Evolutionary conservation across 768 basidiomycete genomes (phyloP).

Genomic region (Tubosaeta sp.): DNA sequence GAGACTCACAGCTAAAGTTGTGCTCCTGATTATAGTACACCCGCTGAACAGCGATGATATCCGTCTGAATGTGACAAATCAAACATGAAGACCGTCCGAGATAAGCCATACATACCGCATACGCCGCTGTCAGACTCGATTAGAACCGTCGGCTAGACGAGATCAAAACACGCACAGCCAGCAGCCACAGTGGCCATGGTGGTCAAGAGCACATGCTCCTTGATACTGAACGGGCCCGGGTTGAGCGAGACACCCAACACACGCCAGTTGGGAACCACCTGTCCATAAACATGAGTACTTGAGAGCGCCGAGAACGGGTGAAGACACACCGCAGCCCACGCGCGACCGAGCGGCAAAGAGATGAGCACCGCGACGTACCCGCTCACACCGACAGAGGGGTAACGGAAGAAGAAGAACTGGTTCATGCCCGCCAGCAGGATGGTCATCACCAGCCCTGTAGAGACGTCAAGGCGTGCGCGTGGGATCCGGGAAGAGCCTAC

Average conservation of each 20-base stretch:
- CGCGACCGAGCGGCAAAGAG: constrained; percentile 63
- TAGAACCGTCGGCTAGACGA: neutral
- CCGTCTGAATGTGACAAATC: constrained; percentile 37
- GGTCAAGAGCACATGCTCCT: constrained; percentile 66
- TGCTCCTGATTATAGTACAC: constrained; percentile 61
- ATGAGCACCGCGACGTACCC: constrained; percentile 67
- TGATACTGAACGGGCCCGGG: constrained; percentile 74
- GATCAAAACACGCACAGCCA: constrained; percentile 15
- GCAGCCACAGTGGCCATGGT: constrained; percentile 59
- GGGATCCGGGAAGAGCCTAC: constrained; percentile 14
- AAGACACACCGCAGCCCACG: constrained; percentile 46
- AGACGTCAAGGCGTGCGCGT: neutral
- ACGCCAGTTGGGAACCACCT: constrained; percentile 46
- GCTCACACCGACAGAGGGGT: constrained; percentile 41
- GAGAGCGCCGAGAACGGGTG: neutral
- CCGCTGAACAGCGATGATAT: constrained; percentile 69
- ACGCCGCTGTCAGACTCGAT: constrained; percentile 36
- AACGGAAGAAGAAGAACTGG: constrained; percentile 75
- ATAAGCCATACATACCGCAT: constrained; percentile 32
- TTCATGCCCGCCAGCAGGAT: constrained; percentile 68
- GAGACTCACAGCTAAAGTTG: constrained; percentile 43
- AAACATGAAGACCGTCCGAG: neutral
- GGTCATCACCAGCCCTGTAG: constrained; percentile 40
- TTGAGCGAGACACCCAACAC: constrained; percentile 63
- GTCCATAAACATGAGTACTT: neutral